A percentile compares a stretch with the other conserved stretches of the same genome.
phyloP scores from a whole-genome alignment of 805 yeast species.

The Kodamaea sagamina region DNA sequence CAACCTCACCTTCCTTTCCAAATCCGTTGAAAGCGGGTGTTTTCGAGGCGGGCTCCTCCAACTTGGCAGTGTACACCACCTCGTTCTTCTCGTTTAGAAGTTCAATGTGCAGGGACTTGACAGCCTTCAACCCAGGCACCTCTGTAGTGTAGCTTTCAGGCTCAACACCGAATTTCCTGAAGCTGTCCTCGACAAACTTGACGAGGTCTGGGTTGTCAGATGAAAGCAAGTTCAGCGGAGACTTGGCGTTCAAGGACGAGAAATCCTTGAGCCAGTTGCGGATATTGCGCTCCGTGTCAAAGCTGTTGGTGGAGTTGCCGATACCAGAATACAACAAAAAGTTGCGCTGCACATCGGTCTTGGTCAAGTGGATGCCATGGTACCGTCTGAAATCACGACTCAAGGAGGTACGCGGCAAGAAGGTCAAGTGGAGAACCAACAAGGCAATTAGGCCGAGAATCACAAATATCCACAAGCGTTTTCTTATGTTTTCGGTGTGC shows the following conservation, averaged over 20 bases:
- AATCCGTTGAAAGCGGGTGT: constrained; percentile 36
- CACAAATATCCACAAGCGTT: constrained; percentile 47
- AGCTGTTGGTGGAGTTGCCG: constrained; percentile 21
- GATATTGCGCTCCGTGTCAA: constrained; percentile 29
- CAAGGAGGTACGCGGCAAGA: constrained; percentile 81
- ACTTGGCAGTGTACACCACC: constrained; percentile 27
- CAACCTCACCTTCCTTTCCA: constrained; percentile 29
- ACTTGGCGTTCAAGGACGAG: constrained; percentile 24
- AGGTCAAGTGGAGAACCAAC: constrained; percentile 62
- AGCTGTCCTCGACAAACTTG: constrained; percentile 25
- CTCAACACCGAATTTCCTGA: constrained; percentile 31
- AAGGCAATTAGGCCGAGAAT: constrained; percentile 53
- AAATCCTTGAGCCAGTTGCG: constrained; percentile 31
- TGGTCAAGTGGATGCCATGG: constrained; percentile 65
- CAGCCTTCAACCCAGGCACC: constrained; percentile 20
- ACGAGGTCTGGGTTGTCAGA: constrained; percentile 29
- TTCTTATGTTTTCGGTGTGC: constrained; percentile 5
- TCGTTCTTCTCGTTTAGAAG: constrained; percentile 25
- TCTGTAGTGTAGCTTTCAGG: constrained; percentile 21
- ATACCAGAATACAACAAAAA: constrained; percentile 43
- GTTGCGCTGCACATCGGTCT: constrained; percentile 67
- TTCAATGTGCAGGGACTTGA: constrained; percentile 28
- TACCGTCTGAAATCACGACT: constrained; percentile 77
- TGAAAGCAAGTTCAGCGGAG: constrained; percentile 24
- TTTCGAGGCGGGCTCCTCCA: constrained; percentile 25